A percentile compares a stretch with the other conserved stretches of the same genome.
Evolutionary conservation across 768 basidiomycete genomes (phyloP).

Genomic region (Leccinellum rugosiceps): DNA sequence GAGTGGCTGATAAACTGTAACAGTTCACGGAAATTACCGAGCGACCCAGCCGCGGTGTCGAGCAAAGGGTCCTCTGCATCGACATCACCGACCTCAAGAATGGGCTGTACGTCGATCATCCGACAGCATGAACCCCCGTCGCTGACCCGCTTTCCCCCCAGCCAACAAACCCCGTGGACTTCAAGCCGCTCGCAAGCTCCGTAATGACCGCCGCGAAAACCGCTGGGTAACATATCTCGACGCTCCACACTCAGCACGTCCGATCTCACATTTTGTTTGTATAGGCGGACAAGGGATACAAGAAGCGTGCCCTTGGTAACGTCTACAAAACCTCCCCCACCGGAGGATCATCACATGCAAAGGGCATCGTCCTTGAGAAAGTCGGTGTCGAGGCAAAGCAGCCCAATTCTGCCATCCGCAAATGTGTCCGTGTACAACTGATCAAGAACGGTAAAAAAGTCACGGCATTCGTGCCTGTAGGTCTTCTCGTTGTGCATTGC

Average conservation of each 20-base stretch:
- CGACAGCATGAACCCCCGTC: slow-evolving; percentile 3
- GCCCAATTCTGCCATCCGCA: slow-evolving; percentile 99
- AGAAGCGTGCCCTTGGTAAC: slow-evolving; percentile 99
- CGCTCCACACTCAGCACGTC: not conserved
- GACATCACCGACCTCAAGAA: slow-evolving; percentile 60
- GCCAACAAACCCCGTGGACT: slow-evolving; percentile 99
- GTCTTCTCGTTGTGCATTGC: slow-evolving; percentile 30
- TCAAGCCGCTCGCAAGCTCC: slow-evolving; percentile 98
- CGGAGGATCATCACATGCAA: slow-evolving; percentile 98
- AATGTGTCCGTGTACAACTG: slow-evolving; percentile 99
- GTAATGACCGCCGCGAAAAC: slow-evolving; percentile 89
- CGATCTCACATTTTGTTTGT: slow-evolving; percentile 16
- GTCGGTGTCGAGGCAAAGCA: slow-evolving; percentile 99
- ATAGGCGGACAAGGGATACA: slow-evolving; percentile 97
- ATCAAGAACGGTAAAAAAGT: slow-evolving; percentile 99
- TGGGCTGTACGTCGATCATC: slow-evolving; percentile 71
- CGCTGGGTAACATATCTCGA: slow-evolving; percentile 74
- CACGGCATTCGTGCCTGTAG: slow-evolving; percentile 97
- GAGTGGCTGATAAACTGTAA: slow-evolving; percentile 42
- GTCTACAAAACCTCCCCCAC: slow-evolving; percentile 99
- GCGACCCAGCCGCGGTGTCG: slow-evolving; percentile 2
- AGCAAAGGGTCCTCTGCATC: slow-evolving; percentile 29
- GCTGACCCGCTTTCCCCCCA: slow-evolving; percentile 28
- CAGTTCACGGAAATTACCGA: slow-evolving; percentile 36
- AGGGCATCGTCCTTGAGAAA: slow-evolving; percentile 99